Evolutionary conservation across 257 asterid genomes (phyloP).

Genomic region (Cordia subcordata): DNA sequence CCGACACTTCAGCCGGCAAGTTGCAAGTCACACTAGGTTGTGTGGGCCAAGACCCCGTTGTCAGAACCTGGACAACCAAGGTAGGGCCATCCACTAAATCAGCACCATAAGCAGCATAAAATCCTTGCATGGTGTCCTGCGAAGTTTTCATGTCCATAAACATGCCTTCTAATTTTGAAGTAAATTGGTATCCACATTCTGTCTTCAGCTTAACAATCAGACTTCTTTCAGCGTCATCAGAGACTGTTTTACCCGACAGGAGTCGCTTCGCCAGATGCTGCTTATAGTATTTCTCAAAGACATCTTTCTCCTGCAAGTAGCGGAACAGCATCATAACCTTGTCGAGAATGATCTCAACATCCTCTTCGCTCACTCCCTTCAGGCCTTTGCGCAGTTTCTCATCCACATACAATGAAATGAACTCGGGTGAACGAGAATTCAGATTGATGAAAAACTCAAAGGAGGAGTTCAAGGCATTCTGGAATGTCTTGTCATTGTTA

Average conservation of each 20-base stretch:
- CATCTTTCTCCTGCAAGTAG: slow-evolving; percentile 89
- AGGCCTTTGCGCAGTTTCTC: slow-evolving; percentile 79
- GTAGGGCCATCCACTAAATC: slow-evolving; percentile 67
- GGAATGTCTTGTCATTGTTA: slow-evolving; percentile 78
- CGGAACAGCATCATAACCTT: slow-evolving; percentile 91
- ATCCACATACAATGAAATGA: slow-evolving; percentile 77
- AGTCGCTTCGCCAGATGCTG: slow-evolving; percentile 92
- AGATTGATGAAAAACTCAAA: slow-evolving; percentile 83
- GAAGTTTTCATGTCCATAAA: slow-evolving; percentile 93
- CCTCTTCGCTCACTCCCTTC: slow-evolving; percentile 85
- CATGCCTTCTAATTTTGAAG: slow-evolving; percentile 90
- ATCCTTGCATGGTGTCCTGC: slow-evolving; percentile 87
- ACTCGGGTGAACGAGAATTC: slow-evolving; percentile 88
- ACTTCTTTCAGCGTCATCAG: slow-evolving; percentile 93
- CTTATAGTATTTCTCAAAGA: slow-evolving; percentile 86
- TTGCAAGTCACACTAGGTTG: slow-evolving; percentile 65
- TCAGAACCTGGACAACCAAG: slow-evolving; percentile 74
- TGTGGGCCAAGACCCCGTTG: slow-evolving; percentile 92
- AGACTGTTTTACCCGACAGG: slow-evolving; percentile 70
- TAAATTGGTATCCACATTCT: slow-evolving; percentile 85
- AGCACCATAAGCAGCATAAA: slow-evolving; percentile 45
- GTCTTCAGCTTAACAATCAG: slow-evolving; percentile 80
- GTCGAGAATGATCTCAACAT: slow-evolving; percentile 71
- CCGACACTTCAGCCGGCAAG: slow-evolving; percentile 63
- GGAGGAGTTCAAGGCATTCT: slow-evolving; percentile 81